Percentiles rank a stretch among this genome's conserved stretches.
Conservation (phyloP, 345 rosid genomes). For the Euclidium syriacum region DNA sequence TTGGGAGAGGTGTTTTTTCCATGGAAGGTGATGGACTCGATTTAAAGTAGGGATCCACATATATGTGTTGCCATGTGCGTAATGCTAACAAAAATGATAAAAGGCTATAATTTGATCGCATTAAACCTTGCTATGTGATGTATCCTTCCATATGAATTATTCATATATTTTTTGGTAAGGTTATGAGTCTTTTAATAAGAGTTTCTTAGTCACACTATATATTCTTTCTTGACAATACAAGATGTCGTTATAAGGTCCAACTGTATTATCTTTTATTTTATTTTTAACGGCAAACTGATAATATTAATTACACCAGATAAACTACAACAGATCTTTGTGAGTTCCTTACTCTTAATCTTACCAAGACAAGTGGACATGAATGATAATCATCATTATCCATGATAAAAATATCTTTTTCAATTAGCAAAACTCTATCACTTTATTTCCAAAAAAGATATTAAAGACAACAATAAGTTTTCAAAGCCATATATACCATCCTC, state of each 20-base stretch:
- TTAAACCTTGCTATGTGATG: conserved; percentile 10
- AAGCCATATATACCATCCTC: background rate
- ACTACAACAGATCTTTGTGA: too few relatives aligned
- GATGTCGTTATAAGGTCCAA: background rate
- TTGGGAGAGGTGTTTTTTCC: conserved; percentile 15
- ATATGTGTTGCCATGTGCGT: conserved; percentile 30
- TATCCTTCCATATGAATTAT: background rate
- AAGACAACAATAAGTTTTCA: background rate
- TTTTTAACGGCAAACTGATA: too few relatives aligned
- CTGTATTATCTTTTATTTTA: too few relatives aligned
- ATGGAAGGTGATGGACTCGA: conserved; percentile 29
- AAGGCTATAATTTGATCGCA: conserved; percentile 10
- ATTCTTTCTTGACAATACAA: background rate
- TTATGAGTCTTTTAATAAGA: background rate
- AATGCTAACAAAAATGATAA: conserved; percentile 20
- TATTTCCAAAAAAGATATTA: background rate
- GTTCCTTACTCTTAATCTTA: too few relatives aligned
- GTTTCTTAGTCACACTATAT: background rate
- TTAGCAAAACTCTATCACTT: background rate
- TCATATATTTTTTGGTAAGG: background rate
- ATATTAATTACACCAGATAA: too few relatives aligned
- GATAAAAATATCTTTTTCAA: background rate
- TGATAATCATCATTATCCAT: too few relatives aligned
- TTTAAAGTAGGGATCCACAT: conserved; percentile 32
- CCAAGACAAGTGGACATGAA: too few relatives aligned